Evolutionary conservation across 352 stramenopile genomes (phyloP), one percentile per base, ranked within the genome.

Genomic region (Thalassiosira mediterranea): DNA sequence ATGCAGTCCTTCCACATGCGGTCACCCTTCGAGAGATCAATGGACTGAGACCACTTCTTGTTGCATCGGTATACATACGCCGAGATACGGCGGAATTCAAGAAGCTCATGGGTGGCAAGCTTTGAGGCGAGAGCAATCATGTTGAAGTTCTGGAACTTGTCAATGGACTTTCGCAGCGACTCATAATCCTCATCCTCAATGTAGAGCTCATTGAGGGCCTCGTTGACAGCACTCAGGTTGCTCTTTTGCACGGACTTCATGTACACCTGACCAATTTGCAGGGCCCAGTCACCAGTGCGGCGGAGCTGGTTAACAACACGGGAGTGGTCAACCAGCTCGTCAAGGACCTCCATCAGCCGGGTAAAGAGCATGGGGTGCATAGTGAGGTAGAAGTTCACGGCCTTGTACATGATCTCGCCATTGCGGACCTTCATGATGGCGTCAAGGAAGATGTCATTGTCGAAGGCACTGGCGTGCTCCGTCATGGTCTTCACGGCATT

Each of bases 1-100:
- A 99, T 99, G 80, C 96, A 98, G 72, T 99, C 97, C 90, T 99
- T 99, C 95, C 98, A 99, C 97, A 99, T 99, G 77, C 98, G 98
- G 91, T 99, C 97, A 34, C 95, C 95, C 94, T 99, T 99, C 19
- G 96, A 99, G 63, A 99, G 90, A 66, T 97, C 96, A 70, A 99
- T 96, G 34, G 95, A 97, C 86, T 99, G 96, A 66, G 93, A 87
- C 87, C 96, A 99, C 63, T 97, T 96, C 90, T 98, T 98, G 91
- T 99, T 99, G 90, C 97, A 98, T 79, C 97, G 95, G 93, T 99
- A 99, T 66, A 99, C 83, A 84, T 99, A 98, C 15, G 97, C 97
- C 29, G 97, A 97, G 76, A 99, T 99, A 76, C 97, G 96, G 82
- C 97, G 95, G 91, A 99, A 99, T 80, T 99, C 97, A 44, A 99